Base-by-base conservation (phyloP, 768 basidiomycete species). In the Solioccasus polychromus region DNA sequence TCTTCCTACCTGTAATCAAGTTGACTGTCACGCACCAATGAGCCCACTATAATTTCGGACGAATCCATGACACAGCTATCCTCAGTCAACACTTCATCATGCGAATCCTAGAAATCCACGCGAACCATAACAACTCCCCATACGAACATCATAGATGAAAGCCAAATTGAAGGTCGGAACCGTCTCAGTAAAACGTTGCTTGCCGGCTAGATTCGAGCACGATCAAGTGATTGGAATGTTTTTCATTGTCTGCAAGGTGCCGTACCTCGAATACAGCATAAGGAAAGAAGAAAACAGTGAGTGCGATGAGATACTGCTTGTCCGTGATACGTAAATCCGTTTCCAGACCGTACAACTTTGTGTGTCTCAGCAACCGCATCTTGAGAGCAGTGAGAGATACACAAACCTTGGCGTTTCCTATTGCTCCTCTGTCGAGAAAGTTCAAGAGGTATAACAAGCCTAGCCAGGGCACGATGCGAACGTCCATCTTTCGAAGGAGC, bases 261-360 rank as follows among this genome's bases (percentile, higher is more conserved):
- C 69, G 48, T 28, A 83, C 85, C 73, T 87, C 85, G 14, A 88
- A 80, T 32, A 82, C 48, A 19, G 85, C 71, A 59, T 83, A 89
- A 8, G 82, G 81, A 45, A 87, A 82, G 68, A 88, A 90, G 71
- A 90, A 89, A 4, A 86, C 74, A 4, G 83, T 84, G 39, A 86
- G 68, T 4, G 82, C 81, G 42, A 83, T 71, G 24, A 85, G 70
- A 59, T 86, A 86, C 55, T 85, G 83, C 37, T 68, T 75, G 55
- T 85, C 79, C 6, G 72, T 74, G 22, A 86, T 78, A 25, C 77
- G 67, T 34, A 85, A 65, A 54, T 84, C 80, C 14, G 50, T 52
- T 51, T 76, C 77, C 48, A 88, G 67, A 45, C 73, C 62, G 48
- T 85, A 86, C 35, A 88, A 57, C 83, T 85, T 51, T 38, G 14